phyloP scores from a whole-genome alignment of 1,284 basidiomycete genomes.

The Macrocystidia cucumis region DNA sequence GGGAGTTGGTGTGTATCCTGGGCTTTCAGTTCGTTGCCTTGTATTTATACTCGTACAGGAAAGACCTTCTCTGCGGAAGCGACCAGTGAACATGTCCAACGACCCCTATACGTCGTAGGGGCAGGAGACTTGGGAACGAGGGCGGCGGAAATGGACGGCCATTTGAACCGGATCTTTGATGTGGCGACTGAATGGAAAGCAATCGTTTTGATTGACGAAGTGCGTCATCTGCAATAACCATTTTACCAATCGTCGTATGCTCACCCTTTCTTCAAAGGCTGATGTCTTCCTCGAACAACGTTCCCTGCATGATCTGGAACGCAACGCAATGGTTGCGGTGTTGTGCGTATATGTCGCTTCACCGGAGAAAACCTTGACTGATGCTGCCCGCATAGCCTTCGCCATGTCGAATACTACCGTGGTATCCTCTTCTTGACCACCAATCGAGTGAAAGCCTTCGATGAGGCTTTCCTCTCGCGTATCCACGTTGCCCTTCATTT shows the following conservation, averaged over 20 bases:
- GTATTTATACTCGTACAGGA: slow-evolving; percentile 15
- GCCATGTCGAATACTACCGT: slow-evolving; percentile 48
- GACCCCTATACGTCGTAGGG: slow-evolving; percentile 52
- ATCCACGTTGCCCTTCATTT: slow-evolving; percentile 60
- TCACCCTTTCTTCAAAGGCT: slow-evolving; percentile 19
- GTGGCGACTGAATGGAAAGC: slow-evolving; percentile 57
- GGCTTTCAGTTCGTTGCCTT: slow-evolving; percentile 4
- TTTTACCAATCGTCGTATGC: not conserved
- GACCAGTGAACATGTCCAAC: slow-evolving; percentile 49
- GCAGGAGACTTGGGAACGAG: slow-evolving; percentile 50
- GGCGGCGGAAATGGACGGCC: slow-evolving; percentile 32
- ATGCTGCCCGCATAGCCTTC: slow-evolving; percentile 7
- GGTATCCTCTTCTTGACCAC: slow-evolving; percentile 54
- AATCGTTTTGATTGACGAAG: slow-evolving; percentile 56
- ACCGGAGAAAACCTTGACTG: not conserved
- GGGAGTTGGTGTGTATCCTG: slow-evolving; percentile 43
- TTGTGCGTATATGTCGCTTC: slow-evolving; percentile 32
- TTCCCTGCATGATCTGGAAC: slow-evolving; percentile 49
- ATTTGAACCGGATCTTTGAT: slow-evolving; percentile 38
- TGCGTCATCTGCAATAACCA: slow-evolving; percentile 9
- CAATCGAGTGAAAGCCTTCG: slow-evolving; percentile 55
- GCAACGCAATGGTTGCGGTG: slow-evolving; percentile 61
- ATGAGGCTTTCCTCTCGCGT: slow-evolving; percentile 63
- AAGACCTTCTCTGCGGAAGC: slow-evolving; percentile 53
- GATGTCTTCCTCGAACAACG: slow-evolving; percentile 58